Base-by-base conservation (phyloP, 257 asterid species). In the Lycium ferocissimum region DNA sequence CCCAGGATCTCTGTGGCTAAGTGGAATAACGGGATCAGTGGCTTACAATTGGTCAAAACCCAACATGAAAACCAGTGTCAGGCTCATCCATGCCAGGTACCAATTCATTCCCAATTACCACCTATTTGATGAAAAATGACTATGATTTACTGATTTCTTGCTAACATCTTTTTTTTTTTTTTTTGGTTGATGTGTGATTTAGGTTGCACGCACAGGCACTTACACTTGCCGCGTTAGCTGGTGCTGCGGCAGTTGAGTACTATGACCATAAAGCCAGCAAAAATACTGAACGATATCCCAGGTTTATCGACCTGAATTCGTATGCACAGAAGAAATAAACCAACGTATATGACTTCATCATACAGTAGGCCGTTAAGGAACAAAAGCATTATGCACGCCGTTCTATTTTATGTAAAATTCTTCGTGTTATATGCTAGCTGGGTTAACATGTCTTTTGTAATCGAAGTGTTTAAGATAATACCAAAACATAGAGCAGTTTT, bases 131-230 rank as follows among this genome's bases (percentile, higher is more conserved):
- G 20, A 35, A 35, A 35, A 35, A 33, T 13, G 43, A 66, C 47
- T 33, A 33, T 65, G 65, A 7, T 56, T 56, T 56, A 54, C 61
- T 83, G 10, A 3, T 49, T 75, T 15, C 17, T 6, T 9, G 9
- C 56, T 11, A 10, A 9, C 9, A n/a, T 20, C 3, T 17, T n/a
- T 18, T 18, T 20, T 54, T 54, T 26, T 26, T 26, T 26, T 26
- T 71, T 71, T 17, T 56, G 33, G 49, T 65, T 66, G 0, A 66
- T 82, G n/a, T 82, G 58, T 26, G 40, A 75, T 70, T 56, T 85
- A 90, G 93, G 88, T 84, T 91, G 85, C 93, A 91, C 22, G 93
- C 92, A 0, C 93, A 91, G 81, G 93, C 93, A 66, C 88, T 91
- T 26, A 89, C 93, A 3, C 90, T 91, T 33, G 93, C 91, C 62